Evolutionary conservation across 805 yeast species (phyloP).

Genomic region (Kuraishia floccosa): DNA sequence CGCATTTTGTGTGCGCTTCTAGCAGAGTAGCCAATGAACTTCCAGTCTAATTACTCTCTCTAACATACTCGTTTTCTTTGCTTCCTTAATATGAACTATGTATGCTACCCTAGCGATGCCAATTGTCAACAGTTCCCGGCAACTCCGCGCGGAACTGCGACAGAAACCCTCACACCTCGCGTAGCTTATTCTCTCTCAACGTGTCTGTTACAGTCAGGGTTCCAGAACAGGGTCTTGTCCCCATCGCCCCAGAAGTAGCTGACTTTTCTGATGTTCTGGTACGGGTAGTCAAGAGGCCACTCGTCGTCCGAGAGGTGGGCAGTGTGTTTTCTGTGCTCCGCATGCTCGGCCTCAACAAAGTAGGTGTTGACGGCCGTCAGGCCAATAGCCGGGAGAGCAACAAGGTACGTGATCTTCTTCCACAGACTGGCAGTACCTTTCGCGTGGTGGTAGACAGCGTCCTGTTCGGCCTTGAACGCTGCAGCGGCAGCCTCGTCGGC

Average conservation of each 20-base stretch:
- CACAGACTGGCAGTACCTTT: slow-evolving; percentile 63
- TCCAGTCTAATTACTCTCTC: too few relatives aligned
- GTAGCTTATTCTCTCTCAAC: slow-evolving; percentile 18
- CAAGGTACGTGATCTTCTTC: slow-evolving; percentile 72
- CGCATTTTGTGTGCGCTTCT: too few relatives aligned
- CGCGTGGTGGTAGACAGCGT: slow-evolving; percentile 74
- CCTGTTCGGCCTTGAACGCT: slow-evolving; percentile 48
- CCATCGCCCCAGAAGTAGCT: slow-evolving; percentile 99
- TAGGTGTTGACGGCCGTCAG: slow-evolving; percentile 73
- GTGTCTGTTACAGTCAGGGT: slow-evolving; percentile 84
- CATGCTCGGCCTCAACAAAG: slow-evolving; percentile 78
- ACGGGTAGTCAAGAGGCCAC: slow-evolving; percentile 87
- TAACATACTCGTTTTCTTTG: too few relatives aligned
- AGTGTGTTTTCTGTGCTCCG: slow-evolving; percentile 77
- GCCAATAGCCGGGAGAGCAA: slow-evolving; percentile 76
- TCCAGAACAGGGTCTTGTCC: slow-evolving; percentile 96
- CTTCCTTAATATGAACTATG: too few relatives aligned
- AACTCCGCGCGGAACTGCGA: too few relatives aligned
- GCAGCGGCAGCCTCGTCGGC: slow-evolving; percentile 56
- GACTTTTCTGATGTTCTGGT: slow-evolving; percentile 80
- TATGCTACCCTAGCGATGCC: too few relatives aligned
- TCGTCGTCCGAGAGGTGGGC: slow-evolving; percentile 73
- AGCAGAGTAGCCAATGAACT: too few relatives aligned
- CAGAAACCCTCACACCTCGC: too few relatives aligned
- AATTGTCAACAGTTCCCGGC: too few relatives aligned